A percentile compares a stretch with the other conserved stretches of the same genome.
These are phyloP conservation scores for Penicillium sp. DNA, from an alignment of 2,329 filamentous ascomycete genomes.

Conservation along the genomic window DNA sequence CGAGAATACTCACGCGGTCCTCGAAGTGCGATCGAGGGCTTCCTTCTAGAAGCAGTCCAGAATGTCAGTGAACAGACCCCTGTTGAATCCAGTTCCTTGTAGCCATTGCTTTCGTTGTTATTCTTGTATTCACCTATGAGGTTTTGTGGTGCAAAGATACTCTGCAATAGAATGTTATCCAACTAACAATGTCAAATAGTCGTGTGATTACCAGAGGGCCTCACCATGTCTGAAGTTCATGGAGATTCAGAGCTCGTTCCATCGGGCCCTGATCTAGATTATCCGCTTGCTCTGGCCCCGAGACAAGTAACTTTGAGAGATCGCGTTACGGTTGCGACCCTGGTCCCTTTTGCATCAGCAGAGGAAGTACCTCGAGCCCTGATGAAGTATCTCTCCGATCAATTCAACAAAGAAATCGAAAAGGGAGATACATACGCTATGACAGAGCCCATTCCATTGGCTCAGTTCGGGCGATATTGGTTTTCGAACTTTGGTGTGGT, in stretches of 20 bases:
- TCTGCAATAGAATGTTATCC: neutral
- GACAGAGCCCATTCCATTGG: slow-evolving; percentile 70
- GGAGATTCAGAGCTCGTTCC: slow-evolving; percentile 31
- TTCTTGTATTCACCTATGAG: neutral
- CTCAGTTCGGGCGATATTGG: slow-evolving; percentile 79
- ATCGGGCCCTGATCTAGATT: slow-evolving; percentile 39
- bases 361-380: slow-evolving; percentile 73
- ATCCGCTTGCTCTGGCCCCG: slow-evolving; percentile 67
- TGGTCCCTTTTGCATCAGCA: slow-evolving; percentile 77
- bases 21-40: slow-evolving; percentile 33
- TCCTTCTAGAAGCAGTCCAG: slow-evolving; percentile 23
- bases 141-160: neutral
- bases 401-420: slow-evolving; percentile 86
- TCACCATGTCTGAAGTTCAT: slow-evolving; percentile 38
- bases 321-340: slow-evolving; percentile 76
- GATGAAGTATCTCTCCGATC: slow-evolving; percentile 73
- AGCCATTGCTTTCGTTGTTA: slow-evolving; percentile 1
- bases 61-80: slow-evolving; percentile 23
- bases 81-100: slow-evolving; percentile 5
- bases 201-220: slow-evolving; percentile 27
- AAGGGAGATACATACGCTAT: slow-evolving; percentile 91
- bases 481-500: slow-evolving; percentile 86
- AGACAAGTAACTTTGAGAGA: slow-evolving; percentile 80
- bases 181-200: slow-evolving; percentile 36
- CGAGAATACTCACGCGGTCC: slow-evolving; percentile 44